Evolutionary conservation across 2,329 filamentous ascomycete genomes (phyloP).

Genomic region (Aureobasidium sp.): DNA sequence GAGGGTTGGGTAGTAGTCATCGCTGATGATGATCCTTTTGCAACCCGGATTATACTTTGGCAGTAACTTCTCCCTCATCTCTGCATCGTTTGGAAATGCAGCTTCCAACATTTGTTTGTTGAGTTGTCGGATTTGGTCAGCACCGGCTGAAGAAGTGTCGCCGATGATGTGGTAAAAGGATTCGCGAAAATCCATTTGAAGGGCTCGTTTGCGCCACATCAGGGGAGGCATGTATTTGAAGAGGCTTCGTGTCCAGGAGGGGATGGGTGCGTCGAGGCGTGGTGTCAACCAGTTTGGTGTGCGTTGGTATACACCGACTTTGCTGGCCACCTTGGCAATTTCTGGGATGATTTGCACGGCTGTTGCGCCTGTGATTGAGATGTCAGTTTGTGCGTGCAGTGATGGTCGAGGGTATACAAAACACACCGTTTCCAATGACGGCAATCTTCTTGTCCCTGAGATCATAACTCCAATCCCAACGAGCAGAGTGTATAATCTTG

Average conservation of each 20-base stretch:
- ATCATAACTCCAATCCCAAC: slow-evolving; percentile 55
- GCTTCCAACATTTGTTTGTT: slow-evolving; percentile 37
- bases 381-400: neutral
- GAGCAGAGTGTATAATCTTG: slow-evolving; percentile 50
- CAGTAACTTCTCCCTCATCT: slow-evolving; percentile 47
- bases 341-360: slow-evolving; percentile 54
- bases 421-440: slow-evolving; percentile 51
- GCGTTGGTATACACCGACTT: slow-evolving; percentile 50
- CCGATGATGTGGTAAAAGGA: slow-evolving; percentile 39
- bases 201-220: slow-evolving; percentile 44
- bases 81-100: slow-evolving; percentile 42
- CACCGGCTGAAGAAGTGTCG: slow-evolving; percentile 35
- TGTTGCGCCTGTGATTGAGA: slow-evolving; percentile 41
- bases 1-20: slow-evolving; percentile 51
- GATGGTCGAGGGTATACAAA: neutral
- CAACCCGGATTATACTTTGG: slow-evolving; percentile 50
- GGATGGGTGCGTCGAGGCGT: slow-evolving; percentile 43
- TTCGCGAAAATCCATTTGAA: slow-evolving; percentile 52
- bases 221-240: slow-evolving; percentile 47
- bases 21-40: slow-evolving; percentile 48
- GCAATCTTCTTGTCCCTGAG: slow-evolving; percentile 50
- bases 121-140: slow-evolving; percentile 34
- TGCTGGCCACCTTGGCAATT: slow-evolving; percentile 43
- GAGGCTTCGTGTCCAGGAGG: slow-evolving; percentile 35
- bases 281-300: slow-evolving; percentile 55